Percentiles rank a stretch among this genome's conserved stretches.
Conservation (phyloP, 1,284 basidiomycete species). For the Somion occarium region DNA sequence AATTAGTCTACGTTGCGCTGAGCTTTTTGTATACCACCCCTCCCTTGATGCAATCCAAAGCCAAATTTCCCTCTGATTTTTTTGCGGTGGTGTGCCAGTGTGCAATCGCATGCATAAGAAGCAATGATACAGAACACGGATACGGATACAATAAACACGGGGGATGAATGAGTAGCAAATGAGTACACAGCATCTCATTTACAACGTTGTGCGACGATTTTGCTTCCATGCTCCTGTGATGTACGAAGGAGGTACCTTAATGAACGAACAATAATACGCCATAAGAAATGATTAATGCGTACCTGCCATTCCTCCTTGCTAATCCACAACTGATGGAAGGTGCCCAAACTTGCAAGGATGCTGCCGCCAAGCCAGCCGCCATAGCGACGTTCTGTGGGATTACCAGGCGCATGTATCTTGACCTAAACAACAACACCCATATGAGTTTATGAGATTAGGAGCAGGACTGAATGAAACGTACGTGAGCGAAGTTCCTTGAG, state of each 20-base stretch:
- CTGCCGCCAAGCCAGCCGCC: slow-evolving; percentile 93
- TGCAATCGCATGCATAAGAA: not conserved
- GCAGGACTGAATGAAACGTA: slow-evolving; percentile 37
- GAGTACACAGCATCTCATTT: slow-evolving; percentile 40
- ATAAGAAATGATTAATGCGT: slow-evolving; percentile 19
- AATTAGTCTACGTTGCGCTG: slow-evolving; percentile 25
- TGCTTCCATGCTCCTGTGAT: slow-evolving; percentile 69
- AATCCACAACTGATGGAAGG: slow-evolving; percentile 96
- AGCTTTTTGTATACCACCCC: slow-evolving; percentile 23
- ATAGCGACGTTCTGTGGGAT: slow-evolving; percentile 83
- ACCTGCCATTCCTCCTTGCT: slow-evolving; percentile 90
- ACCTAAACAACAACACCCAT: slow-evolving; percentile 33
- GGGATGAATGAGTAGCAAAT: not conserved
- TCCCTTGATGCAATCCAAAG: not conserved
- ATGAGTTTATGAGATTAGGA: not conserved
- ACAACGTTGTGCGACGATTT: slow-evolving; percentile 75
- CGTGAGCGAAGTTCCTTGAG: slow-evolving; percentile 72
- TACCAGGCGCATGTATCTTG: slow-evolving; percentile 89
- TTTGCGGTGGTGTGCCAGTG: not conserved
- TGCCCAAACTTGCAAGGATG: slow-evolving; percentile 88
- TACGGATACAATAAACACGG: not conserved
- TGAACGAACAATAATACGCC: not conserved
- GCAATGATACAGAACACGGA: not conserved
- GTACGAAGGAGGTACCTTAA: not conserved
- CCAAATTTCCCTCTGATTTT: not conserved